phyloP scores from a whole-genome alignment of 2,329 filamentous ascomycete species.

The Myriosclerotinia duriaeana region DNA sequence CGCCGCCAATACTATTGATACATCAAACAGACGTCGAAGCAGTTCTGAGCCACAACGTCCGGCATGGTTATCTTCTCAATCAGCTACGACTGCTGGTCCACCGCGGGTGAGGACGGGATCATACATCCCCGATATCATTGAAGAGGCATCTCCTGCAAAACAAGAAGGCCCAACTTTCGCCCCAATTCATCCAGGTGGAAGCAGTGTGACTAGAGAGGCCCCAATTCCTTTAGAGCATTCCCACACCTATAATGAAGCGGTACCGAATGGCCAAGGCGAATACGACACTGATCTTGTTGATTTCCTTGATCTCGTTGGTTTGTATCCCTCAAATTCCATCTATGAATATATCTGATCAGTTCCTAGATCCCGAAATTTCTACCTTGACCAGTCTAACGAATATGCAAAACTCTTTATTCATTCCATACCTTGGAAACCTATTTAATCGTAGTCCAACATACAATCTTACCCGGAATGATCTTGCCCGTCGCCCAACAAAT shows the following conservation, averaged over 20 bases:
- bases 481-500: slow-evolving; percentile 43
- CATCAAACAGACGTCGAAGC: slow-evolving; percentile 25
- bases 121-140: slow-evolving; percentile 22
- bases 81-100: background rate
- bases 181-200: slow-evolving; percentile 2
- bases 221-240: slow-evolving; percentile 4
- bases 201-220: background rate
- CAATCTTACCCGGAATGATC: slow-evolving; percentile 52
- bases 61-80: slow-evolving; percentile 7
- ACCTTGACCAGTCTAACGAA: slow-evolving; percentile 83
- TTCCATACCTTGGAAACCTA: slow-evolving; percentile 74
- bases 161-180: slow-evolving; percentile 10
- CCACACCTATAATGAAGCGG: slow-evolving; percentile 5
- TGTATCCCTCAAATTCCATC: slow-evolving; percentile 1
- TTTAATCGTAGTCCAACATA: slow-evolving; percentile 80
- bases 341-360: slow-evolving; percentile 22
- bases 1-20: background rate
- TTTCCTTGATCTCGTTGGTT: slow-evolving; percentile 66
- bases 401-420: slow-evolving; percentile 84
- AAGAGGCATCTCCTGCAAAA: slow-evolving; percentile 15
- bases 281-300: slow-evolving; percentile 65
- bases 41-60: slow-evolving; percentile 25
- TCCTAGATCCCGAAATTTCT: slow-evolving; percentile 52
- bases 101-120: slow-evolving; percentile 16
- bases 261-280: slow-evolving; percentile 37